Base-by-base conservation (phyloP, 495 filamentous ascomycete species). In the Jackrogersella multiformis region DNA sequence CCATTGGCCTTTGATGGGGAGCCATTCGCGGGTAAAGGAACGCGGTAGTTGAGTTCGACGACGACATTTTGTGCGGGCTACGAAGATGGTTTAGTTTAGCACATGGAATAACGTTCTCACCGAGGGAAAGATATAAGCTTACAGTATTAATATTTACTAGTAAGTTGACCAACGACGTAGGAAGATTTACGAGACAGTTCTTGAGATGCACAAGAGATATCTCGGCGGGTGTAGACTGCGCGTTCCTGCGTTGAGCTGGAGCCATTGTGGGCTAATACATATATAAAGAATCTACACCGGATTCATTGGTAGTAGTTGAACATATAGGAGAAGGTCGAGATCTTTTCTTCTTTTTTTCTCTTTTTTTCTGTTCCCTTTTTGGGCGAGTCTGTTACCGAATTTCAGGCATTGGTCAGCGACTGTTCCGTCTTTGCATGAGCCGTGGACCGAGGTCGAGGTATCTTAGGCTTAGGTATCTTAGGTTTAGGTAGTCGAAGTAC, bases 11-110 rank as follows among this genome's bases (percentile, higher is more conserved):
- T 56, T 80, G 69, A 53, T n/a, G 72, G 64, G 60, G 74, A 55
- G 20, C 68, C 63, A 16, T 69, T 68, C 9, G 74, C 51, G 5
- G 75, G 57, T 35, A 71, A 45, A 30, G 78, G 77, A 13, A 81
- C 76, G 53, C 85, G 85, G 73, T 87, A 91, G 70, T 82, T 88
- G 39, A 99, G 83, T 76, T 99, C 95, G 75, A 99, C 90, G 61
- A 98, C 85, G 67, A 97, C 92, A 90, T 97, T 96, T 77, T 99
- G 95, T 32, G 91, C 91, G 53, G 93, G 84, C 90, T 96, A 72
- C 15, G 45, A 2, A 53, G 21, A 18, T 8, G 10, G 45, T 62
- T 74, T 21, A 13, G 45, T 62, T 74, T 21, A 67, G 60, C 8
- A 52, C 56, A 12, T 42, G 8, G 45, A 8, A 63, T 35, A 42